These are phyloP conservation scores for Fusarium penzigii DNA, from an alignment of 2,329 filamentous ascomycete species.

Conservation along the genomic window DNA sequence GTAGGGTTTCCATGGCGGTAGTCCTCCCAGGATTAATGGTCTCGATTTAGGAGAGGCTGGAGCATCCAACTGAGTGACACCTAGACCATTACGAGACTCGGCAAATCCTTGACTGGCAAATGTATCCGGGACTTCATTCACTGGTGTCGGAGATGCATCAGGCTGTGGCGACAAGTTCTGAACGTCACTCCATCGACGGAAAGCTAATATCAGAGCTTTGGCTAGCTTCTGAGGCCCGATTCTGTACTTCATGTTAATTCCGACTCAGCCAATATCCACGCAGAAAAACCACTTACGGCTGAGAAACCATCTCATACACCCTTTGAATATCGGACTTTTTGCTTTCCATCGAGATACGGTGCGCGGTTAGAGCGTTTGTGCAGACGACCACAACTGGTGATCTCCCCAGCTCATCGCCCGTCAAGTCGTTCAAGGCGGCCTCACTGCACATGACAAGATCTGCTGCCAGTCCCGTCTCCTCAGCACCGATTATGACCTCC, in stretches of 20 bases:
- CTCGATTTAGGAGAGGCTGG: not conserved
- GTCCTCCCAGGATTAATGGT: not conserved
- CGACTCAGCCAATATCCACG: not conserved
- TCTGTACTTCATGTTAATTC: conserved; percentile 10
- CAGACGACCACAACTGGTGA: conserved; percentile 36
- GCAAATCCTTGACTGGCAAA: not conserved
- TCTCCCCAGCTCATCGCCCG: conserved; percentile 8
- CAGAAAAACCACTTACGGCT: conserved; percentile 32
- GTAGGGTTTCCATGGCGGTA: not conserved
- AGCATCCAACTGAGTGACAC: not conserved
- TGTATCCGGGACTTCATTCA: not conserved
- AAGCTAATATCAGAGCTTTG: conserved; percentile 31
- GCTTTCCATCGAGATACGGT: conserved; percentile 22
- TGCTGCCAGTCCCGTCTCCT: conserved; percentile 11
- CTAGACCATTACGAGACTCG: not conserved
- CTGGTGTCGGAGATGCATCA: not conserved
- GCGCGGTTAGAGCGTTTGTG: conserved; percentile 33
- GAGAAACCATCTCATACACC: conserved; percentile 41
- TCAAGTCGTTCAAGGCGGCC: conserved; percentile 7
- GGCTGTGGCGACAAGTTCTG: conserved; percentile 9
- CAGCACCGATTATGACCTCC: conserved; percentile 13
- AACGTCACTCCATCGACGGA: conserved; percentile 29
- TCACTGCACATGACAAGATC: conserved; percentile 32
- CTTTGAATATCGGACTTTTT: conserved; percentile 15
- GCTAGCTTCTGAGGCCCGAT: conserved; percentile 42